These are phyloP conservation scores for Sphaceloma murrayae DNA, from an alignment of 2,329 filamentous ascomycete genomes.

Conservation along the genomic window DNA sequence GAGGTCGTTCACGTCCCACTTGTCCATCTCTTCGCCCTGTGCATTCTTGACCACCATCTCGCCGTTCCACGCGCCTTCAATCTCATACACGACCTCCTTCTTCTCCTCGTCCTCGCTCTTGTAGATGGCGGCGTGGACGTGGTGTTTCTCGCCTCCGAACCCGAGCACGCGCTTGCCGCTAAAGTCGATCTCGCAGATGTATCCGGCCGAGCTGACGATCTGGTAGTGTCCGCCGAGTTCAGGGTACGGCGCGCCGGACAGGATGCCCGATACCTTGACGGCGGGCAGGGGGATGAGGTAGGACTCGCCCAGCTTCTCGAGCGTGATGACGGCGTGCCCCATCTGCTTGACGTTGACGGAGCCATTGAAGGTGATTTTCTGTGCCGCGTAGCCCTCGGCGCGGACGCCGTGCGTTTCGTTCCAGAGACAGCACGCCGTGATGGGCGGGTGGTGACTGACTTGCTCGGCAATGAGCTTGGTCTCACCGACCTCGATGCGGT, in stretches of 20 bases:
- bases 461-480: conserved; percentile 37
- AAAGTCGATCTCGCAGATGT: conserved; percentile 36
- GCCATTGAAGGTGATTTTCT: conserved; percentile 39
- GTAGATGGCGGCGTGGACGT: conserved; percentile 32
- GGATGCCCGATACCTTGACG: conserved; percentile 38
- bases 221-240: conserved; percentile 35
- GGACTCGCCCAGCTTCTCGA: conserved; percentile 37
- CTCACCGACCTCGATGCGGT: conserved; percentile 22
- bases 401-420: conserved; percentile 36
- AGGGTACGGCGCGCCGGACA: conserved; percentile 37
- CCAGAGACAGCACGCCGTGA: conserved; percentile 40
- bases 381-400: conserved; percentile 39
- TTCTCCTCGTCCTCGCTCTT: conserved; percentile 24
- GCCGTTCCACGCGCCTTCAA: conserved; percentile 36
- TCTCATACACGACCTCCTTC: conserved; percentile 30
- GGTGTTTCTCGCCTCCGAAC: conserved; percentile 34
- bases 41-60: conserved; percentile 32
- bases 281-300: conserved; percentile 39
- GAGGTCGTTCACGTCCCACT: conserved; percentile 27
- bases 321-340: conserved; percentile 36
- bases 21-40: conserved; percentile 30
- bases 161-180: conserved; percentile 35
- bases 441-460: conserved; percentile 38
- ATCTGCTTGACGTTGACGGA: conserved; percentile 39
- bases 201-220: conserved; percentile 35